phyloP scores from a whole-genome alignment of 2,329 filamentous ascomycete genomes.

The Stachybotrys chlorohalonatus region DNA sequence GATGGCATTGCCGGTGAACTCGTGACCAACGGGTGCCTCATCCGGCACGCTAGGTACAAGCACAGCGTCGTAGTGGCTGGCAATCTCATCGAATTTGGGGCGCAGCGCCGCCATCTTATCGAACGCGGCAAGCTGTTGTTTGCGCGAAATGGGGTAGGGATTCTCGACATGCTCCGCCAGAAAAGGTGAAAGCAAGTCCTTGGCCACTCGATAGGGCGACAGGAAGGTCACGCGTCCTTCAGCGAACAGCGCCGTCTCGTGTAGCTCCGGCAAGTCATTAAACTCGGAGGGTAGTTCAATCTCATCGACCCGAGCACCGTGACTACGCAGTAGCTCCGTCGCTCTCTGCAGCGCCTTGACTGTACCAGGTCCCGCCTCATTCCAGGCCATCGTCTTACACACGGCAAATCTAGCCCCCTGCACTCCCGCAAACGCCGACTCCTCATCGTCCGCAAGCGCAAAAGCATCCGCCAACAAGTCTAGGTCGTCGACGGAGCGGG shows the following conservation, averaged over 20 bases:
- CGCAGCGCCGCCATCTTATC: constrained; percentile 45
- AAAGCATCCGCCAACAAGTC: constrained; percentile 46
- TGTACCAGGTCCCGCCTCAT: constrained; percentile 33
- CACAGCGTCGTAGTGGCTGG: constrained; percentile 41
- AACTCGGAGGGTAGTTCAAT: constrained; percentile 43
- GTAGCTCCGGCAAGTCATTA: constrained; percentile 38
- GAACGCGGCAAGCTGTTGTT: constrained; percentile 39
- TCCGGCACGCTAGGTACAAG: constrained; percentile 50
- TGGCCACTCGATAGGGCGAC: constrained; percentile 39
- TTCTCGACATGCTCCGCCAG: constrained; percentile 45
- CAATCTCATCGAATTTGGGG: constrained; percentile 44
- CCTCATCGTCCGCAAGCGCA: constrained; percentile 40
- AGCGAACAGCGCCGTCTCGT: constrained; percentile 35
- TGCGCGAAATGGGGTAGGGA: constrained; percentile 27
- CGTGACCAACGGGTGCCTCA: constrained; percentile 45
- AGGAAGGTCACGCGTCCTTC: constrained; percentile 47
- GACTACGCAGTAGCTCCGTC: constrained; percentile 23
- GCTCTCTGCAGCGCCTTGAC: constrained; percentile 31
- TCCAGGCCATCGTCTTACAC: constrained; percentile 43
- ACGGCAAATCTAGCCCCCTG: constrained; percentile 44
- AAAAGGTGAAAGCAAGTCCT: constrained; percentile 33
- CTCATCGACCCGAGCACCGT: constrained; percentile 48
- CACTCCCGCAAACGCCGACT: constrained; percentile 22
- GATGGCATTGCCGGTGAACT: constrained; percentile 43
- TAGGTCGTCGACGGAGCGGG: constrained; percentile 48